These are phyloP conservation scores for Phytopythium helicoides DNA, from an alignment of 352 stramenopile species.

Conservation along the genomic window DNA sequence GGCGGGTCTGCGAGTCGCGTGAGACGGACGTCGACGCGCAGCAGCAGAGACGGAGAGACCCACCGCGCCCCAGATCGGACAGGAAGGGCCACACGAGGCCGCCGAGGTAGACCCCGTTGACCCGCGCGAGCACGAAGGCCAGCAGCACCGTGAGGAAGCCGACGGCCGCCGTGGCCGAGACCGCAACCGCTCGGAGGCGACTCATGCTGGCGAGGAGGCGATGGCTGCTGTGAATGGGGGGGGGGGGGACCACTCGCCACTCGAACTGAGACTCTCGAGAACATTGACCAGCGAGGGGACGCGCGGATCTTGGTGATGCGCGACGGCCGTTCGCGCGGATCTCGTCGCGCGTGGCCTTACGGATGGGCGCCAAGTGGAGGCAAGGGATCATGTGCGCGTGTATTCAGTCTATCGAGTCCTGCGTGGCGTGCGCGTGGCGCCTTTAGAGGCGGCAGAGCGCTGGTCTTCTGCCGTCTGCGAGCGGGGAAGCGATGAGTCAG, in stretches of 20 bases:
- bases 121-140: conserved; percentile 29
- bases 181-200: conserved; percentile 15
- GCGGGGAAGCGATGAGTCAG: no score
- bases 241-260: not conserved
- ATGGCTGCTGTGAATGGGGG: conserved; percentile 1
- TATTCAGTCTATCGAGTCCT: no score
- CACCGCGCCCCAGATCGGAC: conserved; percentile 52
- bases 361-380: not conserved
- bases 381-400: not conserved
- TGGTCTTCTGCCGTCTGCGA: no score
- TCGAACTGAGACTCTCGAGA: not conserved
- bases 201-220: no score
- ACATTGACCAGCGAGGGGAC: not conserved
- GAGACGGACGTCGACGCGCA: not conserved
- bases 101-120: conserved; percentile 42
- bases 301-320: no score
- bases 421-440: not conserved
- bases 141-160: conserved; percentile 26
- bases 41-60: conserved; percentile 3
- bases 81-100: conserved; percentile 55
- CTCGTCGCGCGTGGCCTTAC: no score
- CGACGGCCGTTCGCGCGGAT: no score
- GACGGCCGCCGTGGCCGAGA: conserved; percentile 16
- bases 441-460: not conserved
- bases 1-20: conserved; percentile 33